A percentile compares a stretch with the other conserved stretches of the same genome.
Conservation (phyloP, 1,284 basidiomycete species). For the Cutaneotrichosporon dermatis region DNA sequence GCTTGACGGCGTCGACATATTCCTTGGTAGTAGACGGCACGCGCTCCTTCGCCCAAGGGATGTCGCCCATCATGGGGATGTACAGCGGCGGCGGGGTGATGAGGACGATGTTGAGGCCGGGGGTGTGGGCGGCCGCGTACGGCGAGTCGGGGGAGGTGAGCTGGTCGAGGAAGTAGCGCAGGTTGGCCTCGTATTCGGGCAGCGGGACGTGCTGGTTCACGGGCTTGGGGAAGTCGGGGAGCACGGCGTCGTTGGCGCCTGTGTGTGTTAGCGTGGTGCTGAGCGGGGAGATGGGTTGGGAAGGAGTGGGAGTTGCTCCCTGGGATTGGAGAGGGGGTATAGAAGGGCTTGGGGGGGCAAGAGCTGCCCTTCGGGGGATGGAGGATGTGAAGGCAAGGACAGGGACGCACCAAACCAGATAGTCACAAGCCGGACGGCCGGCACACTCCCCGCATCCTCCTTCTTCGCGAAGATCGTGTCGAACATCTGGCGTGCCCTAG, state of each 20-base stretch:
- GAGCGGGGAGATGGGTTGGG: no score
- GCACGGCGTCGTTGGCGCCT: slow-evolving; percentile 25
- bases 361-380: no score
- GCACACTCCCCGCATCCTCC: slow-evolving; percentile 7
- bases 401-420: slow-evolving; percentile 37
- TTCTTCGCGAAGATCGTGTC: slow-evolving; percentile 30
- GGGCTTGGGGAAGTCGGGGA: slow-evolving; percentile 3
- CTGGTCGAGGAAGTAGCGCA: slow-evolving; percentile 21
- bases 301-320: no score
- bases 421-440: slow-evolving; percentile 32
- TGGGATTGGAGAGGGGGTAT: no score
- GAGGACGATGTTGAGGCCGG: slow-evolving; percentile 56
- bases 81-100: slow-evolving; percentile 79
- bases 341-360: no score
- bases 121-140: slow-evolving; percentile 23
- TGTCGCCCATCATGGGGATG: slow-evolving; percentile 49
- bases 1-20: slow-evolving; percentile 65
- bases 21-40: slow-evolving; percentile 57
- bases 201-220: slow-evolving; percentile 23
- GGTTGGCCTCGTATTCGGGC: slow-evolving; percentile 22
- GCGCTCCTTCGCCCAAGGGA: slow-evolving; percentile 49
- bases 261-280: not conserved
- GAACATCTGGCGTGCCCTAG: slow-evolving; percentile 5
- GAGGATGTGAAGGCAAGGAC: not conserved
- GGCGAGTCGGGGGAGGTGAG: slow-evolving; percentile 21